Conservation (phyloP, 495 filamentous ascomycete species). For the Penicillium angulare region DNA sequence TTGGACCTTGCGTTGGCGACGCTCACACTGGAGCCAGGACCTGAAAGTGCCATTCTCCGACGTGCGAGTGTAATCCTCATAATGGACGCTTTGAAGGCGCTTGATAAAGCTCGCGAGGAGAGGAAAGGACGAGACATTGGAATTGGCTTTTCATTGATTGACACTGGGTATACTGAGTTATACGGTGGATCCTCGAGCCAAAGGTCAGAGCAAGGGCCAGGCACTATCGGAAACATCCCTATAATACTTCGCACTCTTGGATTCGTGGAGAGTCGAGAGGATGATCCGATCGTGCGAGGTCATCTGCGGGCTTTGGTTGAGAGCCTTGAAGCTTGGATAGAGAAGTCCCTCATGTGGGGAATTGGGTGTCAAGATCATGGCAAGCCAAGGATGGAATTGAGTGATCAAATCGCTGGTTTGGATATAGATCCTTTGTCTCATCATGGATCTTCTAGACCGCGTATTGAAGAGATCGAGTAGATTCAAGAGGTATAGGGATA, state of each 20-base stretch:
- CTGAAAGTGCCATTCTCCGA: slow-evolving; percentile 68
- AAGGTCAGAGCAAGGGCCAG: slow-evolving; percentile 13
- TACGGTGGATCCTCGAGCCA: neutral
- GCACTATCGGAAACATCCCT: slow-evolving; percentile 51
- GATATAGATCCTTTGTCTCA: slow-evolving; percentile 36
- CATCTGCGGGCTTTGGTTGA: slow-evolving; percentile 71
- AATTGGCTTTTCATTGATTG: slow-evolving; percentile 58
- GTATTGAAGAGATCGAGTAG: slow-evolving; percentile 57
- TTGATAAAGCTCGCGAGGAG: slow-evolving; percentile 56
- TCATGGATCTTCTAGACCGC: slow-evolving; percentile 25
- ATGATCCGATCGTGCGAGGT: slow-evolving; percentile 68
- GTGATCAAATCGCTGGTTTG: slow-evolving; percentile 41
- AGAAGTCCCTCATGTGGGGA: slow-evolving; percentile 52
- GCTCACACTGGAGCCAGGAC: slow-evolving; percentile 60
- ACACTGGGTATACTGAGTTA: slow-evolving; percentile 13
- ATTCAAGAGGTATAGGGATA: no score
- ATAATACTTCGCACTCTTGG: slow-evolving; percentile 61
- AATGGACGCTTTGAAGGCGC: slow-evolving; percentile 61
- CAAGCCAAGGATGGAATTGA: slow-evolving; percentile 30
- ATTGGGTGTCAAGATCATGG: slow-evolving; percentile 27
- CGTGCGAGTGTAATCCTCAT: slow-evolving; percentile 70
- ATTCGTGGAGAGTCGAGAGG: slow-evolving; percentile 67
- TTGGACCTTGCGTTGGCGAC: slow-evolving; percentile 67
- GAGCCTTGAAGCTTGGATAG: slow-evolving; percentile 67
- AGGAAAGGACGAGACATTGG: slow-evolving; percentile 46